Evolutionary conservation across 2,329 filamentous ascomycete species (phyloP).

Genomic region (Penicillium brevicompactum): DNA sequence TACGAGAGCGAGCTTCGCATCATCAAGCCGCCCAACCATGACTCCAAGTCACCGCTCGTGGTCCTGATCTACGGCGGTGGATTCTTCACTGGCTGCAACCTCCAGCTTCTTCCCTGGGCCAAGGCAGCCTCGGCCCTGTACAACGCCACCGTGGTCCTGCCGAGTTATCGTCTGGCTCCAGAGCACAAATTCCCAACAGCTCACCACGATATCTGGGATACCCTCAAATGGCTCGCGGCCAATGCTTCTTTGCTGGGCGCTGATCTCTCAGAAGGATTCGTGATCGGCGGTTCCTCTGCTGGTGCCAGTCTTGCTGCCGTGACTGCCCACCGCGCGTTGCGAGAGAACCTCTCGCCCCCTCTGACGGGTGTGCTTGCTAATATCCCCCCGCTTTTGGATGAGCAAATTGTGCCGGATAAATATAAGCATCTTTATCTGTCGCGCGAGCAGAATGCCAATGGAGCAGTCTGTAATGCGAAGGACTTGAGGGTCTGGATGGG

Average conservation of each 20-base stretch:
- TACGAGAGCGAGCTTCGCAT: conserved; percentile 13
- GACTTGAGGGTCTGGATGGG: background rate
- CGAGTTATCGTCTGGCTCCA: conserved; percentile 44
- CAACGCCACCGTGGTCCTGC: conserved; percentile 23
- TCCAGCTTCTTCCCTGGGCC: conserved; percentile 20
- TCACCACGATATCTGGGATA: conserved; percentile 50
- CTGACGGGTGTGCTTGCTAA: conserved; percentile 53
- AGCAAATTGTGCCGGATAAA: conserved; percentile 37
- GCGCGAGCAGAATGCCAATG: conserved; percentile 45
- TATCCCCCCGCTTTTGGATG: conserved; percentile 41
- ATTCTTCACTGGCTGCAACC: conserved; percentile 25
- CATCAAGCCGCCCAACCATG: conserved; percentile 9
- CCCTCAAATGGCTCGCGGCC: conserved; percentile 46
- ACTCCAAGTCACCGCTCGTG: conserved; percentile 18
- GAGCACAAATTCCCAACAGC: conserved; percentile 50
- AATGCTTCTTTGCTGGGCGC: conserved; percentile 44
- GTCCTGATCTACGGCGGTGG: conserved; percentile 30
- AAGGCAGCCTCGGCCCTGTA: conserved; percentile 17
- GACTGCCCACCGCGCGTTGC: conserved; percentile 43
- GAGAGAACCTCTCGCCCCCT: conserved; percentile 45
- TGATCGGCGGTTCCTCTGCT: conserved; percentile 55
- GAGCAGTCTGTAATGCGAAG: conserved; percentile 24
- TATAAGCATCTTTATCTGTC: conserved; percentile 44
- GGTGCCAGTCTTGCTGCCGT: conserved; percentile 46
- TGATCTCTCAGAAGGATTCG: conserved; percentile 48